These are phyloP conservation scores for Boletus vermiculosoides DNA, from an alignment of 768 basidiomycete species.

Conservation along the genomic window DNA sequence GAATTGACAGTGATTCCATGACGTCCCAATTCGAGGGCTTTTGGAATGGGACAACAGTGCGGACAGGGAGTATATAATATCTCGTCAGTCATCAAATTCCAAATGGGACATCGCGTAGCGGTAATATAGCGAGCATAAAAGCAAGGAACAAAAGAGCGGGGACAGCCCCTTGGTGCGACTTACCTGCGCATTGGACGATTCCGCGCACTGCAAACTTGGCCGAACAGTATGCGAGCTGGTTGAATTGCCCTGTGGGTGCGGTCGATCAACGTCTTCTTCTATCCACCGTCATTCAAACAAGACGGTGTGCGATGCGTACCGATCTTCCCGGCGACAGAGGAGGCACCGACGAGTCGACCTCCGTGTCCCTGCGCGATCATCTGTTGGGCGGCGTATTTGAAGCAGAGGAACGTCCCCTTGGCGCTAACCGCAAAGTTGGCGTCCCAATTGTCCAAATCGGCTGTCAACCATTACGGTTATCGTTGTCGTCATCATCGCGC, in stretches of 20 bases:
- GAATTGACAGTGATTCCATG: slow-evolving; percentile 30
- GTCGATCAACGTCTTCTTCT: background rate
- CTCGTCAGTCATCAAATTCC: slow-evolving; percentile 3
- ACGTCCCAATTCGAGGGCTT: slow-evolving; percentile 28
- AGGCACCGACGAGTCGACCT: slow-evolving; percentile 6
- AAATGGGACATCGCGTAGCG: background rate
- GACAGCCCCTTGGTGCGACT: background rate
- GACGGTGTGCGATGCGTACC: background rate
- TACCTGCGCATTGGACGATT: slow-evolving; percentile 16
- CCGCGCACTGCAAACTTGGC: slow-evolving; percentile 13
- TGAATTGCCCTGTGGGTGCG: background rate
- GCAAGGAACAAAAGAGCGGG: background rate
- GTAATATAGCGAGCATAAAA: background rate
- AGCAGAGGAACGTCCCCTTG: slow-evolving; percentile 27
- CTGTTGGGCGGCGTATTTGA: slow-evolving; percentile 20
- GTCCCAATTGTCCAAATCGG: slow-evolving; percentile 22
- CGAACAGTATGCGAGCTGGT: slow-evolving; percentile 13
- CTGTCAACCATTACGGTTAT: background rate
- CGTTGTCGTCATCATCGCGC: too few species aligned
- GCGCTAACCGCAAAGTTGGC: slow-evolving; percentile 24
- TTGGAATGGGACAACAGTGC: slow-evolving; percentile 4
- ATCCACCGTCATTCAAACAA: background rate
- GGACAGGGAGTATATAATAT: background rate
- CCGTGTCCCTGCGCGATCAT: slow-evolving; percentile 23
- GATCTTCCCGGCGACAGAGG: background rate